These are phyloP conservation scores for Avena insularis DNA, from an alignment of 176 grass and related monocot genomes.

Conservation along the genomic window DNA sequence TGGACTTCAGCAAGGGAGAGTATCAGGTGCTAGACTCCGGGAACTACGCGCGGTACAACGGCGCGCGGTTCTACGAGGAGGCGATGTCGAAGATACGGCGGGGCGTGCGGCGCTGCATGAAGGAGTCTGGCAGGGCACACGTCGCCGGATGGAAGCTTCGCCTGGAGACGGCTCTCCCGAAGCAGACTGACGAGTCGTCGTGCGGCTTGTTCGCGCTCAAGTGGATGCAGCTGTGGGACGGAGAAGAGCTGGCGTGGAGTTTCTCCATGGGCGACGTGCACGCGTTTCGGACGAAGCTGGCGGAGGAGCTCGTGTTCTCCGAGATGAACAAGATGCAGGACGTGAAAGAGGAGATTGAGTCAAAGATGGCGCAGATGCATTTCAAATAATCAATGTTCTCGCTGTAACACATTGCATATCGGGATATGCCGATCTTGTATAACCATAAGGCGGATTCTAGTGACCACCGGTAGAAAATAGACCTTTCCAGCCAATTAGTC, in stretches of 20 bases:
- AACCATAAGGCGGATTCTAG: no score
- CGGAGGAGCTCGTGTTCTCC: constrained; percentile 36
- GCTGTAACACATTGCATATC: not conserved
- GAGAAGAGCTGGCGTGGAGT: not conserved
- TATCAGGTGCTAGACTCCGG: constrained; percentile 39
- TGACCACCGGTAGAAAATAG: no score
- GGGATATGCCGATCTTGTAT: no score
- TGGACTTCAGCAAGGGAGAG: not conserved
- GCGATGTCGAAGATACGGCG: constrained; percentile 28
- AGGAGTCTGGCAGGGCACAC: not conserved
- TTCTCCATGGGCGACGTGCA: constrained; percentile 38
- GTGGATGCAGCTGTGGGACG: constrained; percentile 44
- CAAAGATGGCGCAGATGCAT: not conserved
- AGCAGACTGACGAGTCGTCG: constrained; percentile 40
- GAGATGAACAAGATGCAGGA: constrained; percentile 34
- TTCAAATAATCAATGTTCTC: not conserved
- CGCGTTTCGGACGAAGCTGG: constrained; percentile 26
- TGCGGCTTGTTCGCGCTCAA: constrained; percentile 38
- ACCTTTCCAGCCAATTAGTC: no score
- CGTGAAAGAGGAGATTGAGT: constrained; percentile 21
- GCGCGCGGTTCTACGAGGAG: not conserved
- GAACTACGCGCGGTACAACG: not conserved
- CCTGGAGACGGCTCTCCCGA: not conserved
- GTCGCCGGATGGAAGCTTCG: not conserved
- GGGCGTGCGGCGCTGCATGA: constrained; percentile 23